Percentiles rank a stretch among this genome's conserved stretches.
Conservation (phyloP, 2,329 filamentous ascomycete genomes). For the Ophiostoma populinum region DNA sequence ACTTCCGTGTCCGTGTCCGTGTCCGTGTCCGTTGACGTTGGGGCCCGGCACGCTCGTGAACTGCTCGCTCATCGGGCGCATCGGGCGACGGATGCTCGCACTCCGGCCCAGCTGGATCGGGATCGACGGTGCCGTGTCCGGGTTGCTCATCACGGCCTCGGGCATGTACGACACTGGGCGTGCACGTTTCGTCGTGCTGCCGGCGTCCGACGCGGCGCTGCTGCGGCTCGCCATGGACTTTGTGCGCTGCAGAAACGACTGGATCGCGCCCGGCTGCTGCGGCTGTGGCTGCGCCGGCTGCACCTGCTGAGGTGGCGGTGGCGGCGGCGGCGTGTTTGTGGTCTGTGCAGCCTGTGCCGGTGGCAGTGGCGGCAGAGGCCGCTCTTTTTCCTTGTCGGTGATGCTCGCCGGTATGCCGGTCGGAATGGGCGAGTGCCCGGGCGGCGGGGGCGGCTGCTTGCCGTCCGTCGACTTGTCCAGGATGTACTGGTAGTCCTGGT, state of each 20-base stretch:
- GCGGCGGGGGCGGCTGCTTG: constrained; percentile 26
- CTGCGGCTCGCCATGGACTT: constrained; percentile 39
- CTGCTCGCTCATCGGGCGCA: constrained; percentile 45
- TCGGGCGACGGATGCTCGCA: constrained; percentile 32
- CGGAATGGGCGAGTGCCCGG: constrained; percentile 21
- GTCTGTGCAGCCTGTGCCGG: constrained; percentile 20
- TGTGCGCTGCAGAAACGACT: constrained; percentile 41
- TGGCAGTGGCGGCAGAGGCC: constrained; percentile 61
- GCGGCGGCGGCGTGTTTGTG: constrained; percentile 21
- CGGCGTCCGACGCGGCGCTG: background rate
- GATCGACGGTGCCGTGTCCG: constrained; percentile 59
- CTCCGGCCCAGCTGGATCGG: constrained; percentile 44
- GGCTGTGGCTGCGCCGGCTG: constrained; percentile 31
- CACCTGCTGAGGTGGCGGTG: constrained; percentile 35
- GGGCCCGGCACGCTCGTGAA: constrained; percentile 22
- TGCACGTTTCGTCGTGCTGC: constrained; percentile 21
- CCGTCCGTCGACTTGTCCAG: constrained; percentile 60
- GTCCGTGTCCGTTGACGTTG: background rate
- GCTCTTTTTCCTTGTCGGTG: constrained; percentile 74
- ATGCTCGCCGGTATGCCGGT: constrained; percentile 20
- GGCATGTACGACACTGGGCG: constrained; percentile 43
- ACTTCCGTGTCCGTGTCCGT: constrained; percentile 3
- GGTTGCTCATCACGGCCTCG: constrained; percentile 34
- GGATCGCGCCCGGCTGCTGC: constrained; percentile 38
- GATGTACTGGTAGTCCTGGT: constrained; percentile 90